Evolutionary conservation across 805 yeast species (phyloP).

Genomic region (Brettanomyces bruxellensis): DNA sequence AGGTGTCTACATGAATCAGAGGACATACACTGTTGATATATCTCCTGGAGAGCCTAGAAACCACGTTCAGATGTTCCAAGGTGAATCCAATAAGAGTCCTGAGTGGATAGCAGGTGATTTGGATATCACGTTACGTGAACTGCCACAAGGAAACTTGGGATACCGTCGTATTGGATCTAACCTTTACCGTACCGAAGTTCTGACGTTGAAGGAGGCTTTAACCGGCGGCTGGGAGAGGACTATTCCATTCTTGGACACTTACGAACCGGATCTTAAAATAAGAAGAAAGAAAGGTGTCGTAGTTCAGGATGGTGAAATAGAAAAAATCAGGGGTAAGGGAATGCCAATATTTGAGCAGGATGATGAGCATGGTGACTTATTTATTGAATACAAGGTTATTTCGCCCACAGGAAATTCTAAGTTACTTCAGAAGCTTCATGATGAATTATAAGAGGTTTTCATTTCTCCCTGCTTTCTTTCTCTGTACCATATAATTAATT

Average conservation of each 20-base stretch:
- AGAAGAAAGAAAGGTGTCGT: conserved; percentile 41
- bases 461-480: not conserved
- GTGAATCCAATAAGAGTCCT: conserved; percentile 81
- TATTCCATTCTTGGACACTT: conserved; percentile 58
- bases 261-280: conserved; percentile 36
- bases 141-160: conserved; percentile 52
- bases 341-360: conserved; percentile 62
- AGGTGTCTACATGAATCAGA: conserved; percentile 46
- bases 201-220: conserved; percentile 63
- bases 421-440: conserved; percentile 14
- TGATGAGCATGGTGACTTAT: conserved; percentile 46
- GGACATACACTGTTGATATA: conserved; percentile 53
- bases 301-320: conserved; percentile 62
- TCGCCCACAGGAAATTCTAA: conserved; percentile 30
- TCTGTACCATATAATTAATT: not conserved
- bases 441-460: conserved; percentile 17
- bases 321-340: conserved; percentile 65
- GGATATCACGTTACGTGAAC: conserved; percentile 50
- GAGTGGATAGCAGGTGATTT: conserved; percentile 80
- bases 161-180: conserved; percentile 71
- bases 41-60: conserved; percentile 65
- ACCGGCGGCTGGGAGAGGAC: conserved; percentile 74
- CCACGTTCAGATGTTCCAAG: conserved; percentile 47
- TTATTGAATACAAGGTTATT: conserved; percentile 39
- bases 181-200: conserved; percentile 72